Evolutionary conservation across 106 monocot species (phyloP), one percentile per base, ranked within the genome.

Genomic region (Narthecium ossifragum): DNA sequence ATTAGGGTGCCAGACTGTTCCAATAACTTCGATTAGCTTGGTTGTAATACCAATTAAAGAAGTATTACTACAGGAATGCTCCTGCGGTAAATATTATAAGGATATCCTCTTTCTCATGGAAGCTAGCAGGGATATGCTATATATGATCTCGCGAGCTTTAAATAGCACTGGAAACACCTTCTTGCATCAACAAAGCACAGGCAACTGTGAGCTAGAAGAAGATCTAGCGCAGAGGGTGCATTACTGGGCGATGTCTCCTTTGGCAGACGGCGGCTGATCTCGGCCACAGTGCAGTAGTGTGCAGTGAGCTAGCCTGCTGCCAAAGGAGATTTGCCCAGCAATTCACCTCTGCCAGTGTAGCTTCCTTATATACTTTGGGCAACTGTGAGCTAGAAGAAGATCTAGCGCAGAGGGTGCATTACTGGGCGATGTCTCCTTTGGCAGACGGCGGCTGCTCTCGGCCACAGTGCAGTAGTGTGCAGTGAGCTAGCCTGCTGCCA

Each of bases 291-390:
- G n/a, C n/a, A n/a, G n/a, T n/a, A 36, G 36, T 36, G 45, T 46
- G 7, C 45, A 46, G 12, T 46, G 36, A 37, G 5, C 45, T 37
- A n/a, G n/a, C 0, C 38, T 2, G 8, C 38, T 59, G 59, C 59
- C 59, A 59, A 59, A 59, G 59, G 39, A 40, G 40, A 40, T 40
- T 59, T 59, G 59, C 59, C 59, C 59, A 15, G 40, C 59, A 41
- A 60, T 40, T 39, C 38, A 26, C 40, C 59, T 41, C 34, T n/a
- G n/a, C n/a, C n/a, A n/a, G n/a, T n/a, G n/a, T n/a, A n/a, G n/a
- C n/a, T n/a, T n/a, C n/a, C n/a, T n/a, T n/a, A n/a, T n/a, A n/a
- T n/a, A n/a, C n/a, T n/a, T n/a, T n/a, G n/a, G n/a, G n/a, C n/a
- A 43, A 17, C 12, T 43, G 43, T 18, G 18, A 13, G 18, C 43